Evolutionary conservation across 768 basidiomycete species (phyloP), one percentile per base, ranked within the genome.

Genomic region (Candolleomyces eurysporus): DNA sequence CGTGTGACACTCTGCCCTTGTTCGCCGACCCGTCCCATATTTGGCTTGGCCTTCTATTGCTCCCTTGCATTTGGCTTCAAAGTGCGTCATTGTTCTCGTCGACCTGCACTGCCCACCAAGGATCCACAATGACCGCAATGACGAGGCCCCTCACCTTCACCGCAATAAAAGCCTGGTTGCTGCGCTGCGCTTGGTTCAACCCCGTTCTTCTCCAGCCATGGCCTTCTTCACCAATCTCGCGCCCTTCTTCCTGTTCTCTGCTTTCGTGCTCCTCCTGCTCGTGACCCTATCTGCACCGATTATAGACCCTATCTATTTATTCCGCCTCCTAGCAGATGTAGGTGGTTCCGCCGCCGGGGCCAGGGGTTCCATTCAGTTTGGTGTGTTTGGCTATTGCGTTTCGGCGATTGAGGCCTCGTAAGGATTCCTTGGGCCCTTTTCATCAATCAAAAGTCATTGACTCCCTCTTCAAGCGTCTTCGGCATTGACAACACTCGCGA

Each of bases 371-470:
- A 83, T 80, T 61, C 74, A 73, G 46, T 83, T 87, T 68, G 87
- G 87, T 59, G 80, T 87, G 56, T 89, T 84, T 78, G 88, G 88
- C 36, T 87, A 84, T 67, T 89, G 87, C 71, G 73, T 80, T 43
- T 79, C 81, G 32, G 76, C 74, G 17, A 67, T 82, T 58, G 71
- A 81, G 40, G 70, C 80, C 67, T 73, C 77, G 82, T 84, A 69
- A 63, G 76, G 66, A 54, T 54, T 57, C 63, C 63, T 60, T 61
- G 36, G 32, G 48, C 40, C 49, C 49, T 56, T 63, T 50, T 56
- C 43, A 16, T 54, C 56, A 32, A 49, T 11, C 46, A 56, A 30
- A 59, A 55, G 40, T 57, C 48, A 48, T 51, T 46, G 16, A 46
- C 19, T 6, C 45, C 16, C 16, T 46, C 45, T 46, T 31, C n/a